Conservation (phyloP, 176 grass and related monocot genomes). For the barley (Hordeum vulgare) region DNA sequence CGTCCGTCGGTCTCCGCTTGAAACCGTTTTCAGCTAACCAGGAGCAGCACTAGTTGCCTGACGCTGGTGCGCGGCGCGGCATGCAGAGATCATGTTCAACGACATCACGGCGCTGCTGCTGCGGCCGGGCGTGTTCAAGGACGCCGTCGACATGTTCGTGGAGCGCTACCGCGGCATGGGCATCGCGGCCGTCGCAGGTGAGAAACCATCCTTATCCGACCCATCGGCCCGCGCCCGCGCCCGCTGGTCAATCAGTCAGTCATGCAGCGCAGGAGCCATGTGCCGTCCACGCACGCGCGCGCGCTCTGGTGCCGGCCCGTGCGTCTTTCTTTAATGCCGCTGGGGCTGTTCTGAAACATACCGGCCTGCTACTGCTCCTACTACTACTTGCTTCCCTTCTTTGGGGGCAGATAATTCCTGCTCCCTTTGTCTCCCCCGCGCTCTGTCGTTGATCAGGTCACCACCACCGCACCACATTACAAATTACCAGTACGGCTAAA, state of each 20-base stretch:
- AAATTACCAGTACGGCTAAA: too few relatives aligned
- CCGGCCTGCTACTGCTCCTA: not conserved
- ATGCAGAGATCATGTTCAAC: conserved; percentile 97
- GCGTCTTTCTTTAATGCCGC: not conserved
- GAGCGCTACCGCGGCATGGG: conserved; percentile 79
- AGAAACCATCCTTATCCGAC: not conserved
- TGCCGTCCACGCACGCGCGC: not conserved
- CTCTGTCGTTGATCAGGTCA: too few relatives aligned
- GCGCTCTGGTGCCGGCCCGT: not conserved
- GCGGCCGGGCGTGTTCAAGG: conserved; percentile 70
- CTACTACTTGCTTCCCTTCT: not conserved
- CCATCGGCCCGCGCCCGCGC: too few relatives aligned
- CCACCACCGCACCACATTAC: too few relatives aligned
- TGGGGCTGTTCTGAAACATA: not conserved
- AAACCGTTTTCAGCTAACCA: too few relatives aligned
- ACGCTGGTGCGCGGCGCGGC: not conserved
- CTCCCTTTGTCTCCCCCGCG: too few relatives aligned
- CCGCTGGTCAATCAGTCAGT: not conserved
- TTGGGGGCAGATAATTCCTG: not conserved
- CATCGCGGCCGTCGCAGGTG: conserved; percentile 85
- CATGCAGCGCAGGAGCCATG: not conserved
- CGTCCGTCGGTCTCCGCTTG: too few relatives aligned
- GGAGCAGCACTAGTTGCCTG: too few relatives aligned
- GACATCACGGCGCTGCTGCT: conserved; percentile 89
- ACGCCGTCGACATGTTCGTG: conserved; percentile 84